These are phyloP conservation scores for Alliaria petiolata DNA, from an alignment of 345 rosid genomes.

Conservation along the genomic window DNA sequence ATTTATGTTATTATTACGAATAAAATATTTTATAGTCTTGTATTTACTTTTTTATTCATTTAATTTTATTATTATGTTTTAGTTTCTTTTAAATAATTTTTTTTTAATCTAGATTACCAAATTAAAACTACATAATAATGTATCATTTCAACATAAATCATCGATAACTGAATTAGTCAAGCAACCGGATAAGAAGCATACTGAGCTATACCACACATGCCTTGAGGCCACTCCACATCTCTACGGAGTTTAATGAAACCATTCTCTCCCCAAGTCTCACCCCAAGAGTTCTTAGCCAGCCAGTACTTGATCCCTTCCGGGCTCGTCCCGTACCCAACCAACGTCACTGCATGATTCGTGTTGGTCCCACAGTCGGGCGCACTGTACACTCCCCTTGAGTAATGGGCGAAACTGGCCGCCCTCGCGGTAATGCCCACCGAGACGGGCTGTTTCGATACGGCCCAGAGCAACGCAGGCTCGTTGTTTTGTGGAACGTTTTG, in stretches of 20 bases:
- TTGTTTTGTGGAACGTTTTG: constrained; percentile 36
- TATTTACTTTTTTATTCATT: no score
- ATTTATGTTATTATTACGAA: no score
- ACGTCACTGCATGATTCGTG: constrained; percentile 44
- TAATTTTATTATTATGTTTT: no score
- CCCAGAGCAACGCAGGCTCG: constrained; percentile 44
- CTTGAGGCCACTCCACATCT: constrained; percentile 35
- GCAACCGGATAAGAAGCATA: constrained; percentile 37
- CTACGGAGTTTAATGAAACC: constrained; percentile 51
- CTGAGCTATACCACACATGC: constrained; percentile 51
- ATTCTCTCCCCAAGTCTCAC: constrained; percentile 47
- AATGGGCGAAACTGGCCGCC: constrained; percentile 32
- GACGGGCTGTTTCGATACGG: constrained; percentile 52
- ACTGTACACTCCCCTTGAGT: constrained; percentile 41
- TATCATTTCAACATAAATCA: no score
- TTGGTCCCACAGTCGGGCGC: constrained; percentile 31
- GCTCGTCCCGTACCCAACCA: constrained; percentile 49
- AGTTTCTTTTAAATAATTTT: no score
- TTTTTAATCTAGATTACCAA: no score
- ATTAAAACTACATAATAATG: no score
- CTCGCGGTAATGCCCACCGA: constrained; percentile 37
- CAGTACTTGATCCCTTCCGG: constrained; percentile 37
- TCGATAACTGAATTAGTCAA: background rate
- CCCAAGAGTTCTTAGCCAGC: constrained; percentile 67
- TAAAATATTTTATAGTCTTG: no score